These are phyloP conservation scores for Neonectria punicea DNA, from an alignment of 2,329 filamentous ascomycete genomes.

Conservation along the genomic window DNA sequence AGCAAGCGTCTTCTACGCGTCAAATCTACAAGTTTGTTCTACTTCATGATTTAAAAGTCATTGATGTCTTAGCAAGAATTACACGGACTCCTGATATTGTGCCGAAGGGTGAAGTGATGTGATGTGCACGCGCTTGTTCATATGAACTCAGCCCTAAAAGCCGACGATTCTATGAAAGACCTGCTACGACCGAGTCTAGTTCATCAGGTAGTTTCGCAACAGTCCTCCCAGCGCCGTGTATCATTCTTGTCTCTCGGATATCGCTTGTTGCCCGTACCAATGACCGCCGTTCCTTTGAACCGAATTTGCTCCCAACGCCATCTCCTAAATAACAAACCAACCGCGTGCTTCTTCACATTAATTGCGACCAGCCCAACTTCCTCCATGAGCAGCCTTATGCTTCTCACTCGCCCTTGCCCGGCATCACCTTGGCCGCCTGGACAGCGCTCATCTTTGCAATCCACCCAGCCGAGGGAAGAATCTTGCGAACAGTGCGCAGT, in stretches of 20 bases:
- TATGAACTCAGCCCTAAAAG: neutral
- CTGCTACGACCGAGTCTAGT: neutral
- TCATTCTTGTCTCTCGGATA: slow-evolving; percentile 22
- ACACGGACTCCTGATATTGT: neutral
- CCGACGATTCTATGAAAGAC: neutral
- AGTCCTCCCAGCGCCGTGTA: slow-evolving; percentile 4
- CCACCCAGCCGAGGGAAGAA: slow-evolving; percentile 88
- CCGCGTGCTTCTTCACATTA: neutral
- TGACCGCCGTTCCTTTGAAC: slow-evolving; percentile 31
- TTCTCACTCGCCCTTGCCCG: slow-evolving; percentile 64
- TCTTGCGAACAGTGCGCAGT: slow-evolving; percentile 91
- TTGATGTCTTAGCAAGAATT: neutral
- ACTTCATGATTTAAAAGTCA: neutral
- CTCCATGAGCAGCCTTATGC: neutral
- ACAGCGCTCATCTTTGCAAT: slow-evolving; percentile 97
- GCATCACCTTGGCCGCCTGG: slow-evolving; percentile 88
- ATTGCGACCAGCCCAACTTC: neutral
- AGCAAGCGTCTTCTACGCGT: neutral
- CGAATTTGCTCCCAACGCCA: slow-evolving; percentile 41
- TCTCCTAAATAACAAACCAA: slow-evolving; percentile 18
- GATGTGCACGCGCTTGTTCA: neutral
- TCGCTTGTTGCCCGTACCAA: slow-evolving; percentile 14
- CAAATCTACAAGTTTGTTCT: neutral
- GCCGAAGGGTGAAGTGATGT: neutral
- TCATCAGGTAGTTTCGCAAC: neutral